Evolutionary conservation across 2,329 filamentous ascomycete genomes (phyloP), one percentile per base, ranked within the genome.

Genomic region (Rutstroemia sp.): DNA sequence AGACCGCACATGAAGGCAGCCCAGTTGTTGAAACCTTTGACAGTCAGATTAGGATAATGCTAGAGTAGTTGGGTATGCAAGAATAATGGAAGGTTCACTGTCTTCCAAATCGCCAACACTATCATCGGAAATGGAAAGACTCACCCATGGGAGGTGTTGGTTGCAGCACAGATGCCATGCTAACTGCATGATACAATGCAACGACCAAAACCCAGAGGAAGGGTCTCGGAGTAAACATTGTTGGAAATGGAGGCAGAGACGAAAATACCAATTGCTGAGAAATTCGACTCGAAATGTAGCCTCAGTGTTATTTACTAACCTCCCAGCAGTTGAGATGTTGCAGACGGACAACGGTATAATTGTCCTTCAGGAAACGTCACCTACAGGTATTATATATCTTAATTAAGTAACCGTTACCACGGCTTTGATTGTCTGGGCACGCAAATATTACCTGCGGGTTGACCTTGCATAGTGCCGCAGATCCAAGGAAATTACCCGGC

Each of bases 1-100:
- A 78, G 71, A 50, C 73, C 71, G 62, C 74, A 77, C 67, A 70
- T 69, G 64, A 76, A 76, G 38, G 74, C 73, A 1, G 75, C 69
- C 77, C 77, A 79, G 60, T 77, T 74, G 64, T 79, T 78, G 70
- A 77, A 79, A 23, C 63, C 63, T 61, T 21, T 14, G 6, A 6
- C 3, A 42, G 39, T 42, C 14, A 42, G 39, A 42, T 19, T 16
- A 12, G 3, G 30, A 12, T 34, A 12, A 12, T 14, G 3, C 30
- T 14, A 14, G 3, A 34, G 30, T 34, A 12, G 4, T 14, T 5
- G 30, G 4, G 4, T 34, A 4, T 34, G 9, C 30, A 34, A 34
- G 9, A 14, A 34, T 14, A 34, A 34, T 4, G 10, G 10, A 34
- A 34, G 30, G 4, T 6, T 9, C 10, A 3, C 30, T 34, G 10